Evolutionary conservation across 2,329 filamentous ascomycete species (phyloP).

Genomic region (Lachnellula occidentalis): DNA sequence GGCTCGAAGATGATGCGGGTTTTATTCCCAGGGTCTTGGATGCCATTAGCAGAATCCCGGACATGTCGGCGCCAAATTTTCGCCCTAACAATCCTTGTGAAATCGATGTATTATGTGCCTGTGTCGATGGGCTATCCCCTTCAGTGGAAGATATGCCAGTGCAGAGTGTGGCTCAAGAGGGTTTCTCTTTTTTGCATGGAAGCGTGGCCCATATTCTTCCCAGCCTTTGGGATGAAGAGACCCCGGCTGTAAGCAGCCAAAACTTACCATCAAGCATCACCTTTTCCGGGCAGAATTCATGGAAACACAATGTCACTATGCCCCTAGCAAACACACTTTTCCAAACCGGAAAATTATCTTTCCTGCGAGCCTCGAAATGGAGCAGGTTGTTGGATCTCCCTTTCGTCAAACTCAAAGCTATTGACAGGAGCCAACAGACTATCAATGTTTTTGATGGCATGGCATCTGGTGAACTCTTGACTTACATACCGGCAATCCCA

Average conservation of each 20-base stretch:
- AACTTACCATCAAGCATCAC: constrained; percentile 19
- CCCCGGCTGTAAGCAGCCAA: neutral
- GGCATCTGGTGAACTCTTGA: neutral
- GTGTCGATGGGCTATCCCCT: constrained; percentile 50
- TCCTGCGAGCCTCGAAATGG: constrained; percentile 46
- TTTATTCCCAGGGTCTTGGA: constrained; percentile 27
- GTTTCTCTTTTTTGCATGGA: constrained; percentile 49
- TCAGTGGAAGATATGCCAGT: constrained; percentile 6
- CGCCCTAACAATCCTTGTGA: constrained; percentile 10
- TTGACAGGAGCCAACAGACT: constrained; percentile 15
- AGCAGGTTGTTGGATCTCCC: neutral
- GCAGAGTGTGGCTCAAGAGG: constrained; percentile 29
- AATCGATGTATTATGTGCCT: constrained; percentile 47
- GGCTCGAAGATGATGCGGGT: constrained; percentile 25
- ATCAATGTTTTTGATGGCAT: constrained; percentile 13
- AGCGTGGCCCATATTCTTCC: constrained; percentile 38
- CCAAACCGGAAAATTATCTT: constrained; percentile 59
- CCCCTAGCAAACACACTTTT: constrained; percentile 77
- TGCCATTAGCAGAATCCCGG: constrained; percentile 1
- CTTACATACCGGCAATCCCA: constrained; percentile 48
- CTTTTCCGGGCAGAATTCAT: constrained; percentile 11
- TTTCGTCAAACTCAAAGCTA: constrained; percentile 9
- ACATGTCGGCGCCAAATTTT: neutral
- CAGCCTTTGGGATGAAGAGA: constrained; percentile 36
- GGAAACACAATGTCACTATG: constrained; percentile 34